Conservation (phyloP, 2,329 filamentous ascomycete genomes). For the Colletotrichum paranaense region DNA sequence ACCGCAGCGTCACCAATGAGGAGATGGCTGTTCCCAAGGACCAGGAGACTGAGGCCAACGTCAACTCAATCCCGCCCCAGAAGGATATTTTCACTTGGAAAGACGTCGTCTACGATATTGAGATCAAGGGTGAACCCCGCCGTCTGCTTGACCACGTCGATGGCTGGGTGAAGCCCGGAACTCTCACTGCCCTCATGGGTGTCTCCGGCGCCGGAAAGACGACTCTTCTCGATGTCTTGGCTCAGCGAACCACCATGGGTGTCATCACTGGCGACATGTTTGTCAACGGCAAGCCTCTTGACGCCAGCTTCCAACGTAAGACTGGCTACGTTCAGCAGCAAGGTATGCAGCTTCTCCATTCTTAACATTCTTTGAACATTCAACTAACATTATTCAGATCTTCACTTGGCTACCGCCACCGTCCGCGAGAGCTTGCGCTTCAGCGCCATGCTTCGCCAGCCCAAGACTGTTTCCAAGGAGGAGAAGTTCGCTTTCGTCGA, state of each 20-base stretch:
- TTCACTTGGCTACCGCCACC: slow-evolving; percentile 66
- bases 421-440: slow-evolving; percentile 66
- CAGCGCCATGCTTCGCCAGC: slow-evolving; percentile 69
- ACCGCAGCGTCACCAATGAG: slow-evolving; percentile 43
- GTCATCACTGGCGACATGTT: slow-evolving; percentile 75
- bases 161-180: slow-evolving; percentile 92
- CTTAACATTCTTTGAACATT: not conserved
- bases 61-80: slow-evolving; percentile 52
- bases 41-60: slow-evolving; percentile 51
- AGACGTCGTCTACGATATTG: slow-evolving; percentile 76
- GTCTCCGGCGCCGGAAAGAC: slow-evolving; percentile 62
- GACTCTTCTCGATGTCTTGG: slow-evolving; percentile 54
- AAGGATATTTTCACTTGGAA: slow-evolving; percentile 81
- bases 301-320: slow-evolving; percentile 71
- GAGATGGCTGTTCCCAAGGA: slow-evolving; percentile 56
- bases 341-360: slow-evolving; percentile 47
- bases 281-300: slow-evolving; percentile 68
- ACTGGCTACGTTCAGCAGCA: slow-evolving; percentile 77
- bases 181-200: slow-evolving; percentile 82
- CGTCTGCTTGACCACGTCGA: slow-evolving; percentile 82
- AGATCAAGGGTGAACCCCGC: slow-evolving; percentile 79
- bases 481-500: slow-evolving; percentile 74
- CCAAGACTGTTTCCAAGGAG: slow-evolving; percentile 59
- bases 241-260: slow-evolving; percentile 66
- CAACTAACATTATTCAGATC: slow-evolving; percentile 50